phyloP scores from a whole-genome alignment of 2,329 filamentous ascomycete species.

The Aspergillus uvarum region DNA sequence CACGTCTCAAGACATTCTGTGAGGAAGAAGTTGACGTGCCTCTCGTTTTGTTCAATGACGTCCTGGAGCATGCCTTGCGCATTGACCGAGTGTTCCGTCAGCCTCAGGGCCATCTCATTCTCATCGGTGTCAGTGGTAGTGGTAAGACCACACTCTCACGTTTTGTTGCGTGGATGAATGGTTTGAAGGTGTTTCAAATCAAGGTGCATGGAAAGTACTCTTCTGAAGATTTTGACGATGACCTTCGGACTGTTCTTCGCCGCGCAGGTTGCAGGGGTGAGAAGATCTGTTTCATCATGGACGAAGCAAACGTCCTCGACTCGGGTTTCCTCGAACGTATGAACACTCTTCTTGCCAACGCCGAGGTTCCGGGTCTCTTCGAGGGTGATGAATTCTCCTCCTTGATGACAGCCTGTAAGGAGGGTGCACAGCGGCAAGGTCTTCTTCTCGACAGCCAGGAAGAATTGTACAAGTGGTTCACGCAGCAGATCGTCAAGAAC shows the following conservation, averaged over 20 bases:
- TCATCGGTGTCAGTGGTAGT: conserved; percentile 97
- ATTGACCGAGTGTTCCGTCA: conserved; percentile 99
- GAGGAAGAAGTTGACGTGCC: conserved; percentile 99
- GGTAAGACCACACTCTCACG: conserved; percentile 97
- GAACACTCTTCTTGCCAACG: conserved; percentile 98
- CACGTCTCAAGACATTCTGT: conserved; percentile 94
- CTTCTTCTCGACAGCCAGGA: conserved; percentile 95
- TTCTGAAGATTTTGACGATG: conserved; percentile 96
- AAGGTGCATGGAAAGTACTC: conserved; percentile 99
- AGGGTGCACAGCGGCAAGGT: conserved; percentile 94
- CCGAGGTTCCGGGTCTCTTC: conserved; percentile 97
- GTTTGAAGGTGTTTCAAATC: conserved; percentile 98
- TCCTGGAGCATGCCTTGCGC: conserved; percentile 93
- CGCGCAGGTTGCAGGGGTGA: conserved; percentile 96
- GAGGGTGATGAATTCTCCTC: conserved; percentile 98
- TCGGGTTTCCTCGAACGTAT: conserved; percentile 98
- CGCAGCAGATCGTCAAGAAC: conserved; percentile 98
- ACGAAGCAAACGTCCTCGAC: conserved; percentile 96
- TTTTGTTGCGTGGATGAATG: conserved; percentile 99
- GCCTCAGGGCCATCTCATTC: conserved; percentile 94
- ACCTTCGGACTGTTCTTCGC: conserved; percentile 87
- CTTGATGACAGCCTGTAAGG: conserved; percentile 99
- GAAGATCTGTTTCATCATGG: conserved; percentile 99
- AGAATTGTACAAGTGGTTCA: conserved; percentile 99
- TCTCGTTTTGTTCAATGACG: conserved; percentile 98